These are phyloP conservation scores for Pseudonitzschia delicatissima DNA, from an alignment of 108 stramenopile genomes.

Conservation along the genomic window DNA sequence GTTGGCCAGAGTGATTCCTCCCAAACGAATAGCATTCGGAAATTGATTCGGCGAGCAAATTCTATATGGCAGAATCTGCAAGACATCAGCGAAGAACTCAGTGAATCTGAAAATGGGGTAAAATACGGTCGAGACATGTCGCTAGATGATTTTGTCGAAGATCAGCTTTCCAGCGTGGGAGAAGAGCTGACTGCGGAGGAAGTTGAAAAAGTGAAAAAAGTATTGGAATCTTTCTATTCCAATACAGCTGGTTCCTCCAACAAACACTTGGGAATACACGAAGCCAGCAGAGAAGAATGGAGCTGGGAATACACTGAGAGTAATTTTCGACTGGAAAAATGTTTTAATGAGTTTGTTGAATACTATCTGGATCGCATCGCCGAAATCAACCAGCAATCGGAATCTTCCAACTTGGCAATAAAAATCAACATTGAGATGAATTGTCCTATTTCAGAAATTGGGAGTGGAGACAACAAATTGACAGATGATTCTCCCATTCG, in stretches of 20 bases:
- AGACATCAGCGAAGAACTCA: neutral
- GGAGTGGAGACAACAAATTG: neutral
- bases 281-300: constrained; percentile 38
- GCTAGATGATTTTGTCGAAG: constrained; percentile 3
- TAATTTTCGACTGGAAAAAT: constrained; percentile 25
- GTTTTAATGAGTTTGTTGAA: constrained; percentile 31
- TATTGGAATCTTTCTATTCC: constrained; percentile 33
- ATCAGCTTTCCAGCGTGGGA: neutral
- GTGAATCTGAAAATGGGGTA: neutral
- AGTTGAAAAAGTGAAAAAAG: constrained; percentile 4
- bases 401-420: neutral
- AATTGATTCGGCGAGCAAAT: constrained; percentile 5
- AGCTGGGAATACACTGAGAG: constrained; percentile 31
- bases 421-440: constrained; percentile 19
- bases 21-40: neutral
- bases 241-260: constrained; percentile 27
- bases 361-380: constrained; percentile 26
- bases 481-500: neutral
- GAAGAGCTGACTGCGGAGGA: neutral
- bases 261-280: constrained; percentile 19
- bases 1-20: neutral
- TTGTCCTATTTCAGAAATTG: constrained; percentile 22
- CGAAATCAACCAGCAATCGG: constrained; percentile 16
- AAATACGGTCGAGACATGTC: constrained; percentile 3
- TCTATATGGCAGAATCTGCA: constrained; percentile 17